Conservation (phyloP, 495 filamentous ascomycete species). For the Penicillium paxilli region DNA sequence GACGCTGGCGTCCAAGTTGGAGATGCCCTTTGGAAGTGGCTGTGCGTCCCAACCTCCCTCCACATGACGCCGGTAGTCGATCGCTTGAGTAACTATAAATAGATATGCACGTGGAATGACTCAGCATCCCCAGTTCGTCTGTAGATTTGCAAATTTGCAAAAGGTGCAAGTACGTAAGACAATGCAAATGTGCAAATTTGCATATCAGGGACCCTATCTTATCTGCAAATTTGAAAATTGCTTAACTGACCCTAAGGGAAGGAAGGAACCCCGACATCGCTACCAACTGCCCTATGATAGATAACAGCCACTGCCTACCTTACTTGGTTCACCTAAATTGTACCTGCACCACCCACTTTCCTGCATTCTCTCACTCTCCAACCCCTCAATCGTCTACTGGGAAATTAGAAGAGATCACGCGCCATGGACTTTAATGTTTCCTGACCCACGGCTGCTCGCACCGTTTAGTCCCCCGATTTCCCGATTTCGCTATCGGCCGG, state of each 20-base stretch:
- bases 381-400: background rate
- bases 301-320: too few species aligned
- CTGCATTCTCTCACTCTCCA: background rate
- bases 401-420: background rate
- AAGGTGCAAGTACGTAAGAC: too few species aligned
- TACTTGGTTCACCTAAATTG: background rate
- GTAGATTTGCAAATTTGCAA: background rate
- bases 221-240: background rate
- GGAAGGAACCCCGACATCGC: too few species aligned
- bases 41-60: constrained; percentile 22
- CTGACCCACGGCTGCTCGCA: constrained; percentile 9
- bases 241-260: too few species aligned
- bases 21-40: constrained; percentile 21
- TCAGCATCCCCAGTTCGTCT: constrained; percentile 16
- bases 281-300: background rate
- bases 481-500: constrained; percentile 23
- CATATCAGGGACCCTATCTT: background rate
- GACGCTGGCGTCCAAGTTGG: constrained; percentile 10
- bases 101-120: constrained; percentile 17
- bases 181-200: background rate
- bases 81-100: constrained; percentile 16
- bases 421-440: constrained; percentile 11
- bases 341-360: background rate
- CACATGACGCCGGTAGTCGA: constrained; percentile 14
- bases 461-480: background rate